Evolutionary conservation across 345 rosid genomes (phyloP), one percentile per base, ranked within the genome.

Genomic region (Bruguiera parviflora): DNA sequence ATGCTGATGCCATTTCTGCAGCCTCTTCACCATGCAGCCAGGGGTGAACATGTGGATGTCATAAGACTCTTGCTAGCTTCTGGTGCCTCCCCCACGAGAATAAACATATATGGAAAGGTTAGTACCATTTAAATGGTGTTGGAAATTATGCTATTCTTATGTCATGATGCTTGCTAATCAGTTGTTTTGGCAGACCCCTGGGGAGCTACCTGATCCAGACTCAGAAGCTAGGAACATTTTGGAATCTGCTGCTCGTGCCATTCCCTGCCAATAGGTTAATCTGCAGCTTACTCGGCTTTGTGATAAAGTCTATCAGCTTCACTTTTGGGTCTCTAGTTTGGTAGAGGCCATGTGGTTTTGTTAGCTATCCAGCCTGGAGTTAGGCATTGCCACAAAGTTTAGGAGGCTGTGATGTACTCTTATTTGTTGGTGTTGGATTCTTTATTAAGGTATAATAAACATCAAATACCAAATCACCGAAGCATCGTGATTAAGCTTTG

Each of bases 1-100:
- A 51, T 22, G 15, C 58, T 33, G 49, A 18, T 52, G 32, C 31
- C 9, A 29, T 63, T 67, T 58, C 29, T 63, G 56, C 79, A 92
- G 97, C 97, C 99, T 67, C 92, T 95, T 67, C 99, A 95, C 79
- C 96, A 91, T 56, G 97, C 97, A 25, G 97, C 96, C 28, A 85
- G 97, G 79, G 99, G 96, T 63, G 96, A 89, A 53, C 99, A 95
- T 65, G 83, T 66, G 28, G 86, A 88, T 29, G 90, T 91, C 61
- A 71, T 91, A 61, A 82, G 87, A 47, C 77, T 84, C 74, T 82
- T 95, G 75, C 80, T 95, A 66, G 75, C 81, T 56, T 76, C 84
- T 62, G 93, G 96, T 21, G 93, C 97, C 71, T 89, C 92, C 58
- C 80, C 85, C 8, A 78, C 83, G 10, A 77, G 64, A 61, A 60